phyloP scores from a whole-genome alignment of 1,139 yeast genomes.

The Geotrichum klebahnii region DNA sequence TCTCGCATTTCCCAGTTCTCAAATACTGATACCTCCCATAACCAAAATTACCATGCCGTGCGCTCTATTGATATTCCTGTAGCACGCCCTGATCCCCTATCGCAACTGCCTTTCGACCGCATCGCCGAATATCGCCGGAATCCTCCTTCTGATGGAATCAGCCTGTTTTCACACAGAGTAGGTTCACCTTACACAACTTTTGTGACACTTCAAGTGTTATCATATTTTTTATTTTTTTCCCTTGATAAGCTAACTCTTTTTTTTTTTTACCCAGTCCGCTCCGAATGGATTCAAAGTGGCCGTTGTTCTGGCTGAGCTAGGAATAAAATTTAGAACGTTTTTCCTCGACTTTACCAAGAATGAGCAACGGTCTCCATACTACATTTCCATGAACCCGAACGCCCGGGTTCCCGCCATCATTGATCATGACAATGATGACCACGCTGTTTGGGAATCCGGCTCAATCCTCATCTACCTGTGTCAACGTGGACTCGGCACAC shows the following conservation, averaged over 20 bases:
- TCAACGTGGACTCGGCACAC: slow-evolving; percentile 67
- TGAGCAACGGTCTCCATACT: slow-evolving; percentile 91
- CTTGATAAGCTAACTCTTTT: neutral
- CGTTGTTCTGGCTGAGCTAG: slow-evolving; percentile 78
- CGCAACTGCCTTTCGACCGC: slow-evolving; percentile 40
- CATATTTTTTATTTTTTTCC: neutral
- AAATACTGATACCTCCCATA: neutral
- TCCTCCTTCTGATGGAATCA: slow-evolving; percentile 79
- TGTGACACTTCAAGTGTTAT: too few relatives aligned
- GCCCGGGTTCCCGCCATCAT: slow-evolving; percentile 92
- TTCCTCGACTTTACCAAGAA: slow-evolving; percentile 81
- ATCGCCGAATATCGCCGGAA: slow-evolving; percentile 71
- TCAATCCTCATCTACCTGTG: slow-evolving; percentile 75
- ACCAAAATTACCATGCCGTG: slow-evolving; percentile 8
- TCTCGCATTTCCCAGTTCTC: neutral
- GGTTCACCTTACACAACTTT: slow-evolving; percentile 11
- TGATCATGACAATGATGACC: slow-evolving; percentile 76
- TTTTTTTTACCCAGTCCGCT: too few relatives aligned
- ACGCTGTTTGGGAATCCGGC: slow-evolving; percentile 91
- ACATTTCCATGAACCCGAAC: slow-evolving; percentile 86
- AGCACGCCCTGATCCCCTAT: slow-evolving; percentile 18
- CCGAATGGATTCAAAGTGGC: slow-evolving; percentile 98
- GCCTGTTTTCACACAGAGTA: slow-evolving; percentile 74
- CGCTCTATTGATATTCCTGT: slow-evolving; percentile 11
- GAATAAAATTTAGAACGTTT: slow-evolving; percentile 73